Base-by-base conservation (phyloP, 139 green algal genomes). In the Klebsormidium nitens region DNA sequence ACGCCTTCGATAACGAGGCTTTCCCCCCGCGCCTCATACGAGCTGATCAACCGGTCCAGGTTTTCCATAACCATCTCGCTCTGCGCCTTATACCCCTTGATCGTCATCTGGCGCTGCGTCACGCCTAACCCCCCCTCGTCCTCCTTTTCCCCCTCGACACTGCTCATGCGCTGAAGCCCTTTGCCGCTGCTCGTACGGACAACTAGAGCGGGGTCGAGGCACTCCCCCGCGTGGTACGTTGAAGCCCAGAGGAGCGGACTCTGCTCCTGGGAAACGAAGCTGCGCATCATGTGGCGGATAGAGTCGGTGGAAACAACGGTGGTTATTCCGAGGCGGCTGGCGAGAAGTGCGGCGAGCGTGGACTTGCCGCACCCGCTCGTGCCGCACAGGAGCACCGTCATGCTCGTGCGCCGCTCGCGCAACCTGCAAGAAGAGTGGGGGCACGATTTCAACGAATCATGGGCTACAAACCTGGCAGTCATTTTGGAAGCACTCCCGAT, bases 301-400 rank as follows among this genome's bases (percentile, higher is more conserved):
- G 81, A 88, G 77, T 97, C 92, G 0, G 92, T 97, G 46, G 88
- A 95, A 0, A 97, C 67, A 1, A 97, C 80, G 1, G 86, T 93
- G 49, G 82, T 89, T 69, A 97, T 93, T 55, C 90, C 88, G 62
- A 97, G 82, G 2, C 91, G n/a, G 1, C 76, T 74, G 3, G 88
- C 91, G 79, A 97, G 74, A 57, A 97, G 86, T 0, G 89, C 91
- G 2, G 92, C 91, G 52, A 97, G 80, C 23, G 92, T 97, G 36
- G 88, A 95, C 80, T 97, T 97, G 72, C 92, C 92, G 0, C 87
- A 95, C 48, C 92, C 92, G 59, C 88, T 93, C n/a, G 89, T 94
- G 40, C 89, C 89, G 52, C 88, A 88, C 42, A 95, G 79, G 57
- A 95, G 75, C 39, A 95, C 81, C 11, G 85, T 84, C 29, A 94